A percentile compares a stretch with the other conserved stretches of the same genome.
These are phyloP conservation scores for Pythium rhizo-oryzae DNA, from an alignment of 352 stramenopile species.

Conservation along the genomic window DNA sequence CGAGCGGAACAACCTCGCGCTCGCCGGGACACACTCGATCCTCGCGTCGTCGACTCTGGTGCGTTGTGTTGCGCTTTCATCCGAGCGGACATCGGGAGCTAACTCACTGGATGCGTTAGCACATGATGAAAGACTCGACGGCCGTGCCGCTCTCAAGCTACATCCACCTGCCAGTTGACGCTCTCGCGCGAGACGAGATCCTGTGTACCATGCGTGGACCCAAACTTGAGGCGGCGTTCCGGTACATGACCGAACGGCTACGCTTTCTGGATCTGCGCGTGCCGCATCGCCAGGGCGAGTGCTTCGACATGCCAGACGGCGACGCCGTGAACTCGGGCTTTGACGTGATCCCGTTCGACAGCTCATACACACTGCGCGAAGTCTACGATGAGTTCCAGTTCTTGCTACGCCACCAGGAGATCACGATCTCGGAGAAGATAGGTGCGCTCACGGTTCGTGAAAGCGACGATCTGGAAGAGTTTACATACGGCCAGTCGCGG, in stretches of 20 bases:
- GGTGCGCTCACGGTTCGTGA: constrained; percentile 19
- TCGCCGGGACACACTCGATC: constrained; percentile 25
- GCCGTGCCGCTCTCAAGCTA: constrained; percentile 11
- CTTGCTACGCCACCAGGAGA: constrained; percentile 16
- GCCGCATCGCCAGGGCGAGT: constrained; percentile 7
- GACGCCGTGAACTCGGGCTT: constrained; percentile 4
- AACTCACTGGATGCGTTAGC: no score
- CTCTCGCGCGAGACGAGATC: not conserved
- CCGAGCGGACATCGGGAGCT: not conserved
- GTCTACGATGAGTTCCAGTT: constrained; percentile 17
- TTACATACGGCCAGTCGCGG: constrained; percentile 4
- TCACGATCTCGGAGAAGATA: constrained; percentile 16
- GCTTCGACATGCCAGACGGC: constrained; percentile 11
- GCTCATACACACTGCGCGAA: not conserved
- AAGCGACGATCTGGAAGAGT: constrained; percentile 13
- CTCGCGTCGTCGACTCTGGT: constrained; percentile 12
- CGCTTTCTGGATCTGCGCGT: constrained; percentile 12
- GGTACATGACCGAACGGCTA: constrained; percentile 1
- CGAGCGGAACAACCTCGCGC: constrained; percentile 12
- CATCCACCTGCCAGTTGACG: constrained; percentile 22
- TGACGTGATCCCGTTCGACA: constrained; percentile 12
- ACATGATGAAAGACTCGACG: not conserved
- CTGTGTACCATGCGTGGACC: not conserved
- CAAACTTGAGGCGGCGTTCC: constrained; percentile 8
- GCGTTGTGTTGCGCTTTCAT: not conserved